Evolutionary conservation across 1,284 basidiomycete species (phyloP).

Genomic region (Cryptococcus sp.): DNA sequence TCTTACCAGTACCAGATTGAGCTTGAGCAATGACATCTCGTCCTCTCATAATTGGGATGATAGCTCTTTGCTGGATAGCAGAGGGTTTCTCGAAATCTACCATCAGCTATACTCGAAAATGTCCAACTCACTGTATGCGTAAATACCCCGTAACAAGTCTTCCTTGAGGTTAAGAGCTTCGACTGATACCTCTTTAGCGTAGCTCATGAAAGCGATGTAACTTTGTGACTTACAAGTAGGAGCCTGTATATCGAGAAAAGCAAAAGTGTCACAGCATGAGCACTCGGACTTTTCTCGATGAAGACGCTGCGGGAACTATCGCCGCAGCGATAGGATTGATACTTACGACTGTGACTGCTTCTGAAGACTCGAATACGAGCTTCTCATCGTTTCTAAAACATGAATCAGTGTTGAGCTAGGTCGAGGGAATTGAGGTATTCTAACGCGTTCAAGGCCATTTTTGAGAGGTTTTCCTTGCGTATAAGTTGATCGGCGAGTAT

Average conservation of each 20-base stretch:
- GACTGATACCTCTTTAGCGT: constrained; percentile 55
- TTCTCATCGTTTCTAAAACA: constrained; percentile 55
- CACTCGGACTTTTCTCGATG: constrained; percentile 44
- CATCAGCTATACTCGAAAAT: not conserved
- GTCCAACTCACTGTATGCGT: constrained; percentile 83
- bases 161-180: constrained; percentile 93
- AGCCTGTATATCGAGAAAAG: constrained; percentile 46
- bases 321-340: constrained; percentile 12
- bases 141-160: constrained; percentile 92
- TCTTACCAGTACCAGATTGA: constrained; percentile 99
- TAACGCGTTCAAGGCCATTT: constrained; percentile 59
- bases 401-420: constrained; percentile 13
- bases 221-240: constrained; percentile 44
- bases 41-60: constrained; percentile 89
- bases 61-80: constrained; percentile 97
- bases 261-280: constrained; percentile 44
- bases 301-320: constrained; percentile 24
- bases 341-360: constrained; percentile 70
- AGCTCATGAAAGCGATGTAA: not conserved
- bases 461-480: constrained; percentile 11
- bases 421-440: constrained; percentile 2
- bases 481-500: too few species aligned
- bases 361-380: constrained; percentile 96
- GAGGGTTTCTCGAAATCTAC: constrained; percentile 98
- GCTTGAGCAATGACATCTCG: constrained; percentile 98